Evolutionary conservation across 2,329 filamentous ascomycete species (phyloP), one percentile per base, ranked within the genome.

Genomic region (Penicillium sp.): DNA sequence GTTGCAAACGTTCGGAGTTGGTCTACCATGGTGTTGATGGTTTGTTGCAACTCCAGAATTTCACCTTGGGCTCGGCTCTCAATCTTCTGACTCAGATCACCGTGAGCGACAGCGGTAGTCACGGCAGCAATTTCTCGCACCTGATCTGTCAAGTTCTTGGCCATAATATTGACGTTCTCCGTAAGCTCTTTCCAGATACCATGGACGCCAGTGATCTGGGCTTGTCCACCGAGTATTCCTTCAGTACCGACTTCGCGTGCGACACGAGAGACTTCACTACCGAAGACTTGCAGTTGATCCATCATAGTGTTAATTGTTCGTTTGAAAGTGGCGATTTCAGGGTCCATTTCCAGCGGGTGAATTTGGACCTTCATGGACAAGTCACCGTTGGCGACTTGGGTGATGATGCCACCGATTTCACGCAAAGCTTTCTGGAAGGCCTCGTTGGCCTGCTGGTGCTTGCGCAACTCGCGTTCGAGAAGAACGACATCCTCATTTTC

Each of bases 301-400:
- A 97, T 96, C 93, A 97, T 97, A 64, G 90, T 95, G 74, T 97
- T 97, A 78, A 97, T 97, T 59, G 93, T 97, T 67, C 91, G 88
- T 78, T 97, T 97, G 81, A 97, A 97, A 10, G 91, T 92, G 28
- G 91, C 94, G 69, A 97, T 97, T 81, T 97, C 93, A 28, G 92
- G 91, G 80, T 97, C 93, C 88, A 97, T 94, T 78, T 97, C 93
- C 63, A 95, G 88, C 4, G 90, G 89, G 72, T 97, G 94, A 73
- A 97, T 95, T 68, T 93, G 86, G 61, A 97, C 93, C 77, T 96
- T 96, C 81, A 96, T 97, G 73, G 91, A 96, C 58, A 97, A 81
- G 71, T 97, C 93, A 75, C 93, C 93, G 67, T 91, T 90, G 55
- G 93, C 94, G 63, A 97, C 94, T 60, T 93, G 92, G 22, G 94